Evolutionary conservation across 2,329 filamentous ascomycete species (phyloP), one percentile per base, ranked within the genome.

Genomic region (Pestalotiopsis sp.): DNA sequence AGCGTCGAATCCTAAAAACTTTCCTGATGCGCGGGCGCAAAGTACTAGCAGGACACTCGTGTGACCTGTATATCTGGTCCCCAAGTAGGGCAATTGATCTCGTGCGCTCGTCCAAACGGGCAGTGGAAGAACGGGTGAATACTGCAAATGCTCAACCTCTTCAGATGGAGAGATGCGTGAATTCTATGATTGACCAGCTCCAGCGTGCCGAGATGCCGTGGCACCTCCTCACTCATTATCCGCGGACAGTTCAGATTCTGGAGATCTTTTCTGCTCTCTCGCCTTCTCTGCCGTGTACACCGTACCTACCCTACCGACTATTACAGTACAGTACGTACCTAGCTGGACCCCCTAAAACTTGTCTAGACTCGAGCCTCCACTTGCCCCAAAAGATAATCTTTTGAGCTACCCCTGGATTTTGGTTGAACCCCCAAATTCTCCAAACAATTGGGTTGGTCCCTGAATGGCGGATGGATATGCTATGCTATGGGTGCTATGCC

Each of bases 41-140:
- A 20, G 45, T 23, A 52, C 45, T n/a, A 52, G 45, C 20, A 20
- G 17, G 17, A 52, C 45, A 52, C 17, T 52, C 45, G 45, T 20
- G n/a, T 36, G 31, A 36, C 31, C 17, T 52, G n/a, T 52, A 20
- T 20, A 52, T 52, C 17, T 59, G 57, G 20, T 27, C 57, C 56
- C 61, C 41, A 25, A 52, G 39, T 25, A 64, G 39, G 61, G 61
- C 41, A 64, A 64, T 64, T 64, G 61, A 64, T 64, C 61, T 64
- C 61, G 61, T 64, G 61, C 27, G 57, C 27, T 12, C 17, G 27
- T 36, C n/a, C 59, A 20, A 13, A 39, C 7, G n/a, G n/a, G 2
- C 45, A 52, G 45, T 39, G 31, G 27, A 39, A 17, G 12, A 13
- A 62, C 59, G 31, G 31, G 31, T n/a, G 11, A 62, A 12, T 62